These are phyloP conservation scores for Euphorbia celastroides DNA, from an alignment of 441 rosid genomes.

Conservation along the genomic window DNA sequence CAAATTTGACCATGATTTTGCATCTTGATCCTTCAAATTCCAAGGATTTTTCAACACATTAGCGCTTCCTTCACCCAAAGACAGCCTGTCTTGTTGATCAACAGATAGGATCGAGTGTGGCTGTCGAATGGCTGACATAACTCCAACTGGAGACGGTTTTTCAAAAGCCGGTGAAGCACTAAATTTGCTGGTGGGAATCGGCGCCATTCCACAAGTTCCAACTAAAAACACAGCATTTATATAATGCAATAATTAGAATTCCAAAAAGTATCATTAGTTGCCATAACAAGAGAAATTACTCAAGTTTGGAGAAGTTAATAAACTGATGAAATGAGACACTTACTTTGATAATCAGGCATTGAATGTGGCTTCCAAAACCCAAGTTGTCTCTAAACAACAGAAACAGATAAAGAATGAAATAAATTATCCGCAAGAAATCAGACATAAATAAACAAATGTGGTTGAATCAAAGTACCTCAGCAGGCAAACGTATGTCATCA, in stretches of 20 bases:
- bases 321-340: conserved; percentile 22
- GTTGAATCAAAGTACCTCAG: conserved; percentile 44
- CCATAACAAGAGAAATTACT: conserved; percentile 2
- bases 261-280: too few relatives aligned
- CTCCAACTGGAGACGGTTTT: conserved; percentile 23
- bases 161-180: conserved; percentile 37
- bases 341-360: conserved; percentile 53
- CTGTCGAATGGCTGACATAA: conserved; percentile 27
- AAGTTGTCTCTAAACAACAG: conserved; percentile 57
- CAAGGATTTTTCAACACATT: conserved; percentile 27
- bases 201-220: conserved; percentile 28
- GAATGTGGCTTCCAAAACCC: conserved; percentile 53
- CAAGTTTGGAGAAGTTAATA: conserved; percentile 14
- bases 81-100: conserved; percentile 31
- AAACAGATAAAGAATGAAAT: conserved; percentile 15
- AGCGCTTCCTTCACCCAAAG: conserved; percentile 29
- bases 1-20: conserved; percentile 31
- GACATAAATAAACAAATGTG: not conserved
- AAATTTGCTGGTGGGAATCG: conserved; percentile 29
- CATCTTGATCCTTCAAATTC: conserved; percentile 30
- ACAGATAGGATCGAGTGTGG: conserved; percentile 27
- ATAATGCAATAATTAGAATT: conserved; percentile 8
- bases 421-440: conserved; percentile 6
- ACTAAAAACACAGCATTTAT: conserved; percentile 18
- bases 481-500: conserved; percentile 39